Evolutionary conservation across 495 filamentous ascomycete species (phyloP).

Genomic region (Hypoxylon rickii): DNA sequence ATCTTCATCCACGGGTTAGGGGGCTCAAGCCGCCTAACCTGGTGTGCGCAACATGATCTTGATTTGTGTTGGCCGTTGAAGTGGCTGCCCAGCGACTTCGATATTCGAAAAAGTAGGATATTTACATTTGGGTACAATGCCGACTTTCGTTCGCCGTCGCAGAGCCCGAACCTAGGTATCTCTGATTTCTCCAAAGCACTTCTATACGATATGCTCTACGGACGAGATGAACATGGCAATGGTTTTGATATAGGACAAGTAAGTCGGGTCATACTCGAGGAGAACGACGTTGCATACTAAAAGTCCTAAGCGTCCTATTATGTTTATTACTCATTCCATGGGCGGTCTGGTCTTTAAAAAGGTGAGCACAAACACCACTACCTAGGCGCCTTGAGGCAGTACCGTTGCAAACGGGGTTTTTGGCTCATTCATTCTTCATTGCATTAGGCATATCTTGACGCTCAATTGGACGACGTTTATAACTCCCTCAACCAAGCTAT

Average conservation of each 20-base stretch:
- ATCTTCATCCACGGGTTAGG: constrained; percentile 46
- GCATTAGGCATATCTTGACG: constrained; percentile 40
- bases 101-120: constrained; percentile 36
- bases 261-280: background rate
- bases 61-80: constrained; percentile 39
- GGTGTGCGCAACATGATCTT: constrained; percentile 36
- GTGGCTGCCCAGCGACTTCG: constrained; percentile 42
- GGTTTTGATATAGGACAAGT: constrained; percentile 9
- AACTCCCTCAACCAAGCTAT: constrained; percentile 40
- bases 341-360: constrained; percentile 52
- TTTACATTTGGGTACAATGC: constrained; percentile 47
- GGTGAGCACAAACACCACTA: no score
- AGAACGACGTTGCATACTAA: constrained; percentile 1
- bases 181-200: constrained; percentile 48
- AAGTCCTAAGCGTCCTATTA: constrained; percentile 32
- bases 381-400: no score
- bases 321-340: constrained; percentile 43
- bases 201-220: constrained; percentile 40
- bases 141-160: constrained; percentile 29
- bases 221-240: constrained; percentile 26
- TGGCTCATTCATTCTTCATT: background rate
- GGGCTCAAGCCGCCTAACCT: constrained; percentile 39
- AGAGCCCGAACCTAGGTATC: constrained; percentile 24
- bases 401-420: no score
- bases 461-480: constrained; percentile 45